Percentiles rank a stretch among this genome's conserved stretches.
Evolutionary conservation across 2,329 filamentous ascomycete species (phyloP).

Genomic region (Tolypocladium album): DNA sequence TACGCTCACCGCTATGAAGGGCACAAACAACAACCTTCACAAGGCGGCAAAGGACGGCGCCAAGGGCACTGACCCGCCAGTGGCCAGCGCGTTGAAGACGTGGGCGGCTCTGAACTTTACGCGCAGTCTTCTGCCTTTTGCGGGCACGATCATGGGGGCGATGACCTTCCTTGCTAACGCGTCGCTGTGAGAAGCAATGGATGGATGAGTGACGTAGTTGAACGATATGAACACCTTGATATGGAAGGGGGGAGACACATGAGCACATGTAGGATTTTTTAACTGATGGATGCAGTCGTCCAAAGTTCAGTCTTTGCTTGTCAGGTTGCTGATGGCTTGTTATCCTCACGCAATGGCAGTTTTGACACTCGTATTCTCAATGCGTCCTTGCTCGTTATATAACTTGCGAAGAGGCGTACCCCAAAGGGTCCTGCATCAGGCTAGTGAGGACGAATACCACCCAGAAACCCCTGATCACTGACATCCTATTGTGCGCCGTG

Average conservation of each 20-base stretch:
- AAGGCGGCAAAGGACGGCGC: constrained; percentile 10
- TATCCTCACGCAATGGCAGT: not conserved
- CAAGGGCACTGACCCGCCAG: constrained; percentile 7
- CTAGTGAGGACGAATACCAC: not conserved
- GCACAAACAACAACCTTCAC: constrained; percentile 23
- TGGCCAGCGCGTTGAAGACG: constrained; percentile 7
- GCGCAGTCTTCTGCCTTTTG: constrained; percentile 19
- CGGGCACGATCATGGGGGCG: constrained; percentile 15
- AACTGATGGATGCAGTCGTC: not conserved
- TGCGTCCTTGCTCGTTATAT: no score
- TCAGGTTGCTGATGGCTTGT: not conserved
- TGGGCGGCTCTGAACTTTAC: constrained; percentile 18
- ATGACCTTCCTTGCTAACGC: constrained; percentile 9
- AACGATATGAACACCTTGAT: not conserved
- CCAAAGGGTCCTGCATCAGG: not conserved
- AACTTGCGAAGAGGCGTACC: no score
- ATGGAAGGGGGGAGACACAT: not conserved
- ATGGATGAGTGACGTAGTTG: not conserved
- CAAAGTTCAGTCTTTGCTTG: not conserved
- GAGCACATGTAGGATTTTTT: not conserved
- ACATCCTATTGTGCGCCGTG: not conserved
- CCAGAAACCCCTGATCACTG: not conserved
- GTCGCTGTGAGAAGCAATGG: not conserved
- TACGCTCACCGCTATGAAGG: constrained; percentile 24
- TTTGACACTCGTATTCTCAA: not conserved